Conservation (phyloP, 2,329 filamentous ascomycete genomes). For the Phialophora chinensis region DNA sequence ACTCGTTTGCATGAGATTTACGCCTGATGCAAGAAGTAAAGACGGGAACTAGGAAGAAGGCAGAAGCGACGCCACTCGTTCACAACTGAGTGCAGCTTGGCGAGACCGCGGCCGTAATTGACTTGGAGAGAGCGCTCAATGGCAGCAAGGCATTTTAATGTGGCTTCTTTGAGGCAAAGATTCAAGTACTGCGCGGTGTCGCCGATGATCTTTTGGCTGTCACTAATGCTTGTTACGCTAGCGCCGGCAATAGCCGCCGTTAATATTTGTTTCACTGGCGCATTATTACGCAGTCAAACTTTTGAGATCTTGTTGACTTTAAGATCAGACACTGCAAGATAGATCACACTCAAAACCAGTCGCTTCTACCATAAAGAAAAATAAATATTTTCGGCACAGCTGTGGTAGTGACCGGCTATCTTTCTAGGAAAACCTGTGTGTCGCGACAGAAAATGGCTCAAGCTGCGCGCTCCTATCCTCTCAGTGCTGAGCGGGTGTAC, state of each 20-base stretch:
- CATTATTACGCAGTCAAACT: not conserved
- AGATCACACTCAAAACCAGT: not conserved
- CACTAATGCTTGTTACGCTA: conserved; percentile 9
- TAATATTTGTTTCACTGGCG: not conserved
- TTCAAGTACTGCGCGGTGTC: not conserved
- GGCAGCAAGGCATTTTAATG: not conserved
- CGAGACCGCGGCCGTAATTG: not conserved
- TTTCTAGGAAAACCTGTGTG: not conserved
- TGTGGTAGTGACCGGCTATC: not conserved
- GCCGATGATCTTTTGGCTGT: not conserved
- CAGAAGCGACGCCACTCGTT: not conserved
- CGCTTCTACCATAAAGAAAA: conserved; percentile 1
- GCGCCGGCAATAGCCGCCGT: conserved; percentile 15
- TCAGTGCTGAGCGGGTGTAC: conserved; percentile 32
- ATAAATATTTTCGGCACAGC: not conserved
- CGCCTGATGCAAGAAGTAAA: conserved; percentile 17
- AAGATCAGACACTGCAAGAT: not conserved
- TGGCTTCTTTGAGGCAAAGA: not conserved
- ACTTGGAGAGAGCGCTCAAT: not conserved
- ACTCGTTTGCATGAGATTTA: conserved; percentile 32
- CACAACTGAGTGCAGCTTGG: not conserved
- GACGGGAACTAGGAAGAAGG: not conserved
- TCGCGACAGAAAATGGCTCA: conserved; percentile 23
- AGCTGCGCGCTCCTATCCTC: conserved; percentile 16
- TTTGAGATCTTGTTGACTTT: conserved; percentile 7